Percentiles rank a stretch among this genome's conserved stretches.
phyloP scores from a whole-genome alignment of 2,329 filamentous ascomycete species.

The Xylaria sp. region DNA sequence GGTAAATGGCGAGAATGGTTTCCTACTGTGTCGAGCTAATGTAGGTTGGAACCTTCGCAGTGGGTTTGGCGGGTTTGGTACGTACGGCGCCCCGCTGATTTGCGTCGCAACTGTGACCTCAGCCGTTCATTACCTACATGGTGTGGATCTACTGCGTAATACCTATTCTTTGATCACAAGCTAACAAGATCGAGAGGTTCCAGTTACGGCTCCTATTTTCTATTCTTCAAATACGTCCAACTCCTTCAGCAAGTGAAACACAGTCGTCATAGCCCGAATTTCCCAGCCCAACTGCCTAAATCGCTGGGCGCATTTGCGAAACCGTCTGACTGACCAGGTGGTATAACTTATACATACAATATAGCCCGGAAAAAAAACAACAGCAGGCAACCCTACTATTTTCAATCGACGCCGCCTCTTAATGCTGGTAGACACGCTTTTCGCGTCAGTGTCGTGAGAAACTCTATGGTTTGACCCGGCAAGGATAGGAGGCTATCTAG shows the following conservation, averaged over 20 bases:
- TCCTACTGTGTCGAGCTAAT: background rate
- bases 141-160: too few species aligned
- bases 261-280: constrained; percentile 31
- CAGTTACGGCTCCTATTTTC: constrained; percentile 21
- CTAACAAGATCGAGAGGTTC: background rate
- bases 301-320: constrained; percentile 32
- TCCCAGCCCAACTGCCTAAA: constrained; percentile 29
- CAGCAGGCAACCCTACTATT: constrained; percentile 29
- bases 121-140: too few species aligned
- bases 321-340: constrained; percentile 29
- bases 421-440: constrained; percentile 41
- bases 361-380: constrained; percentile 25
- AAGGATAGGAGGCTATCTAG: constrained; percentile 8
- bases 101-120: background rate
- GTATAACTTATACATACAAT: constrained; percentile 43
- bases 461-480: constrained; percentile 25
- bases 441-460: constrained; percentile 33
- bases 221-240: constrained; percentile 11
- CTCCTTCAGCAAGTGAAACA: constrained; percentile 29
- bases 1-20: too few species aligned
- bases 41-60: background rate
- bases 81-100: background rate
- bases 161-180: background rate
- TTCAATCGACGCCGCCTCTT: constrained; percentile 39
- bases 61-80: background rate